Percentiles rank a stretch among this genome's conserved stretches.
These are phyloP conservation scores for Fusarium subtropicale DNA, from an alignment of 2,329 filamentous ascomycete species.

Conservation along the genomic window DNA sequence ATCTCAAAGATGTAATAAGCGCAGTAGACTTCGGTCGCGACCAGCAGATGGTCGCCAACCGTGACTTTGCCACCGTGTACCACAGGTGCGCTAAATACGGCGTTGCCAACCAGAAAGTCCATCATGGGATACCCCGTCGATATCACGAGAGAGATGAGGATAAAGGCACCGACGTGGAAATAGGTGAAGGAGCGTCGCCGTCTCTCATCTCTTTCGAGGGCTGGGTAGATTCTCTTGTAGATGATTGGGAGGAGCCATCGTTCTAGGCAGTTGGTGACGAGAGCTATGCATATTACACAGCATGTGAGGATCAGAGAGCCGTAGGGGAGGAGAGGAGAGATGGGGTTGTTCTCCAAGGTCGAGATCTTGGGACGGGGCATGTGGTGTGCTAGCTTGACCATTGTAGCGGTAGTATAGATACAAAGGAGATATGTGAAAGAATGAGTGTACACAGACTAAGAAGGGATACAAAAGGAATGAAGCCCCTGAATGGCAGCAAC, in stretches of 20 bases:
- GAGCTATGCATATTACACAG: conserved; percentile 7
- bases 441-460: not conserved
- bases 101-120: conserved; percentile 6
- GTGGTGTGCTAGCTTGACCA: not conserved
- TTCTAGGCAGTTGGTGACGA: conserved; percentile 20
- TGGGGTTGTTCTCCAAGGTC: conserved; percentile 5
- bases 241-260: conserved; percentile 11
- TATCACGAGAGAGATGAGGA: conserved; percentile 1
- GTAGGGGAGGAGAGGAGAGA: conserved; percentile 4
- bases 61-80: not conserved
- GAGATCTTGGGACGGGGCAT: conserved; percentile 4
- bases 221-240: conserved; percentile 2
- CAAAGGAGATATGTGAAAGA: not conserved
- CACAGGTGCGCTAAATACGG: not conserved
- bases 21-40: conserved; percentile 12
- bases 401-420: not conserved
- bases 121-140: not conserved
- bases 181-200: conserved; percentile 19
- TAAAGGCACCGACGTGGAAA: conserved; percentile 15
- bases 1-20: conserved; percentile 22
- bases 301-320: conserved; percentile 15
- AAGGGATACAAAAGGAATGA: not conserved
- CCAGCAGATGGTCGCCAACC: conserved; percentile 5
- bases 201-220: conserved; percentile 14
- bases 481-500: not conserved